Percentiles rank a stretch among this genome's conserved stretches.
phyloP scores from a whole-genome alignment of 352 stramenopile genomes.

The Globisporangium nodosum region DNA sequence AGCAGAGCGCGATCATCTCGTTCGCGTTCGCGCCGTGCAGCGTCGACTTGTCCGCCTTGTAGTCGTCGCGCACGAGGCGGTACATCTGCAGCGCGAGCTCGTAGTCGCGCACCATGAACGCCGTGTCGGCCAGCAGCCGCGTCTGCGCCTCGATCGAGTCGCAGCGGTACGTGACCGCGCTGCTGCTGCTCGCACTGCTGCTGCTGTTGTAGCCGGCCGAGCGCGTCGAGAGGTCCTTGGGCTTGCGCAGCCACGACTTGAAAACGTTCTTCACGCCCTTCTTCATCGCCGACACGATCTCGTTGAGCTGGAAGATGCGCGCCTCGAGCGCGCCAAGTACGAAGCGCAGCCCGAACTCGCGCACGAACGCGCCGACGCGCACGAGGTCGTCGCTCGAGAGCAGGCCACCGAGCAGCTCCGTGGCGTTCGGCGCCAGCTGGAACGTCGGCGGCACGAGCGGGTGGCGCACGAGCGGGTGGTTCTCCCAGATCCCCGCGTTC shows the following conservation, averaged over 20 bases:
- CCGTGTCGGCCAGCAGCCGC: slow-evolving; percentile 82
- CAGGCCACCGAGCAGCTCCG: slow-evolving; percentile 28
- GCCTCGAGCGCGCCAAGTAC: slow-evolving; percentile 77
- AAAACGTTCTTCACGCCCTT: slow-evolving; percentile 92
- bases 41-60: slow-evolving; percentile 85
- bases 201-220: slow-evolving; percentile 14
- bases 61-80: slow-evolving; percentile 87
- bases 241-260: slow-evolving; percentile 89
- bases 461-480: slow-evolving; percentile 60
- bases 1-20: slow-evolving; percentile 85
- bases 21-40: slow-evolving; percentile 81
- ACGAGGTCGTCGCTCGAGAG: slow-evolving; percentile 67
- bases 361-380: slow-evolving; percentile 63
- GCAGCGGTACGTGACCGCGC: slow-evolving; percentile 50
- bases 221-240: slow-evolving; percentile 54
- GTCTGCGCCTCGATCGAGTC: slow-evolving; percentile 90
- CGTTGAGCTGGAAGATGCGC: slow-evolving; percentile 83
- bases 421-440: slow-evolving; percentile 4
- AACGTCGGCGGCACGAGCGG: slow-evolving; percentile 30
- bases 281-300: slow-evolving; percentile 85
- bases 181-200: slow-evolving; percentile 2
- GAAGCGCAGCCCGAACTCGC: slow-evolving; percentile 70
- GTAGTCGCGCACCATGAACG: slow-evolving; percentile 88
- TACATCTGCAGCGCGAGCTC: slow-evolving; percentile 89
- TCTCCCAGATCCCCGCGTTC: slow-evolving; percentile 32